These are phyloP conservation scores for Podospora anserina DNA, from an alignment of 495 filamentous ascomycete species.

Conservation along the genomic window DNA sequence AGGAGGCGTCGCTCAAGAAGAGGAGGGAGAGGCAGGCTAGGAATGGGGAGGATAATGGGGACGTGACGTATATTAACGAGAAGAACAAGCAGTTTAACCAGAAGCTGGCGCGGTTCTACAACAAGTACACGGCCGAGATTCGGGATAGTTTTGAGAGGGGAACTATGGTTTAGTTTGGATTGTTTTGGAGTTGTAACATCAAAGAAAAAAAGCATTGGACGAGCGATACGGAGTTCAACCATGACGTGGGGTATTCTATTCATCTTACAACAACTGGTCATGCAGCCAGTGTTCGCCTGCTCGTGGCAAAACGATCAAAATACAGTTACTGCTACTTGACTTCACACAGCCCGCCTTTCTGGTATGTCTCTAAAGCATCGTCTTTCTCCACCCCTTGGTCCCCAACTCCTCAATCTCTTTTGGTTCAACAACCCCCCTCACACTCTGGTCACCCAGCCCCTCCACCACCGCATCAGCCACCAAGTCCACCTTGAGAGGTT, in stretches of 20 bases:
- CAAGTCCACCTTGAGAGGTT: constrained; percentile 79
- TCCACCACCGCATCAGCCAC: constrained; percentile 85
- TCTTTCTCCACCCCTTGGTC: constrained; percentile 73
- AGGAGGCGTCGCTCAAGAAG: constrained; percentile 81
- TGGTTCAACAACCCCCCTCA: constrained; percentile 67
- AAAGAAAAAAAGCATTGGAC: neutral
- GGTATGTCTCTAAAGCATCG: constrained; percentile 57
- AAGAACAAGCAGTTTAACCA: constrained; percentile 99
- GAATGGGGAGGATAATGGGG: constrained; percentile 70
- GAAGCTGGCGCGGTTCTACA: constrained; percentile 91
- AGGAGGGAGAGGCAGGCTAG: constrained; percentile 71
- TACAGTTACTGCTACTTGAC: neutral
- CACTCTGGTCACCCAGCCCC: constrained; percentile 64
- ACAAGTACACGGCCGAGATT: constrained; percentile 98
- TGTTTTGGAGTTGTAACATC: neutral
- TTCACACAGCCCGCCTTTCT: neutral
- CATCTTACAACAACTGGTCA: constrained; percentile 6
- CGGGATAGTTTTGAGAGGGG: constrained; percentile 96
- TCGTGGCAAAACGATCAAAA: neutral
- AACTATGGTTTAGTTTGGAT: constrained; percentile 64
- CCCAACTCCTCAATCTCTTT: constrained; percentile 70
- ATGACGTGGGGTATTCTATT: constrained; percentile 15
- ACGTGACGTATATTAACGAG: constrained; percentile 98
- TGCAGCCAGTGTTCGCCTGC: neutral
- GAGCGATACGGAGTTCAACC: constrained; percentile 14